A percentile compares a stretch with the other conserved stretches of the same genome.
These are phyloP conservation scores for Harringtonia aguacate DNA, from an alignment of 2,329 filamentous ascomycete genomes.

Conservation along the genomic window DNA sequence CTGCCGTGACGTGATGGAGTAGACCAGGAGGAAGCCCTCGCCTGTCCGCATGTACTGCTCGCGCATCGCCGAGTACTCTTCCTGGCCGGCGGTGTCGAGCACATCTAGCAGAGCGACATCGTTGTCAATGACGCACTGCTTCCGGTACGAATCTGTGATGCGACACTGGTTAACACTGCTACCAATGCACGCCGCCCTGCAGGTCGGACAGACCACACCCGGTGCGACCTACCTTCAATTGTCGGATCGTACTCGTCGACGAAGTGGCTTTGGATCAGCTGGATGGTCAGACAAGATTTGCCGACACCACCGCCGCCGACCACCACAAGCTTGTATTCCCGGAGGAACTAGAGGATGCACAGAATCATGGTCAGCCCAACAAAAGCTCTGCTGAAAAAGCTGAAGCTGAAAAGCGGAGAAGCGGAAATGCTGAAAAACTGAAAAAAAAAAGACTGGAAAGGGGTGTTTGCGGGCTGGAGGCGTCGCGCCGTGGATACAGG, in stretches of 20 bases:
- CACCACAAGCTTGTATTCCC: constrained; percentile 94
- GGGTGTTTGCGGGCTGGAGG: too few species aligned
- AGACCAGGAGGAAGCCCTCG: constrained; percentile 94
- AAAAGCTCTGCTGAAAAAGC: not conserved
- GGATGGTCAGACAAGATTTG: constrained; percentile 98
- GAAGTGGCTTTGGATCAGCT: constrained; percentile 92
- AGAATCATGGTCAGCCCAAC: not conserved
- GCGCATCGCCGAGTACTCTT: constrained; percentile 98
- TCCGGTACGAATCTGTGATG: constrained; percentile 85
- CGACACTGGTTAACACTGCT: too few species aligned
- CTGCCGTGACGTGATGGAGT: constrained; percentile 95
- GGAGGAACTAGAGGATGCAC: constrained; percentile 53
- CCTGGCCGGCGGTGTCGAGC: constrained; percentile 93
- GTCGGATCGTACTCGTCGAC: constrained; percentile 99
- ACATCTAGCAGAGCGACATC: constrained; percentile 97
- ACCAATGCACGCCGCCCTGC: not conserved
- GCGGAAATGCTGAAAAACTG: too few species aligned
- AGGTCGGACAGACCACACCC: constrained; percentile 19
- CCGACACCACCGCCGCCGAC: constrained; percentile 97
- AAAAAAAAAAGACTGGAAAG: too few species aligned
- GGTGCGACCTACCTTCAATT: constrained; percentile 66
- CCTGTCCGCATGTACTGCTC: constrained; percentile 99
- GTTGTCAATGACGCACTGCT: constrained; percentile 98
- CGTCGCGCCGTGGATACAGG: too few species aligned
- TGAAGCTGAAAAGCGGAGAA: too few species aligned